Conservation (phyloP, 768 basidiomycete species). For the Pleurotus pulmonarius region DNA sequence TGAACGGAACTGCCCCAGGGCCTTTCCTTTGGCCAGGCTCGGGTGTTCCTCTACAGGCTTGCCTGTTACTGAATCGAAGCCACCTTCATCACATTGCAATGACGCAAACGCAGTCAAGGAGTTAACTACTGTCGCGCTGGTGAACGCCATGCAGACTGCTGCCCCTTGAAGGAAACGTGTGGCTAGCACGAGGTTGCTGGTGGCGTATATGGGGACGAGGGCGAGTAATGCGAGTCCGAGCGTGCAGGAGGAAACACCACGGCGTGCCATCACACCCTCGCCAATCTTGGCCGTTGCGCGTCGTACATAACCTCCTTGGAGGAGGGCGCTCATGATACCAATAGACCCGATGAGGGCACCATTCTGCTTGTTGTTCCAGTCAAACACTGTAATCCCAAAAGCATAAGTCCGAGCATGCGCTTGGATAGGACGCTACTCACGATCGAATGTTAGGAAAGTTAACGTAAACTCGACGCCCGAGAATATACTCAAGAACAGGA, state of each 20-base stretch:
- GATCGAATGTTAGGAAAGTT: slow-evolving; percentile 89
- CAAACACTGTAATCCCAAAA: slow-evolving; percentile 55
- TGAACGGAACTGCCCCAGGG: slow-evolving; percentile 13
- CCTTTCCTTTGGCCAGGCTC: slow-evolving; percentile 67
- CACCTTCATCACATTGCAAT: slow-evolving; percentile 79
- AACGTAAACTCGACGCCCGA: slow-evolving; percentile 97
- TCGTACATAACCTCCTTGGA: slow-evolving; percentile 95
- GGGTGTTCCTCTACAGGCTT: slow-evolving; percentile 56
- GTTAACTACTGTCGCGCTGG: slow-evolving; percentile 93
- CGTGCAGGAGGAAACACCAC: slow-evolving; percentile 74
- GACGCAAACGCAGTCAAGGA: slow-evolving; percentile 89
- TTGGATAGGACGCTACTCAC: slow-evolving; percentile 39
- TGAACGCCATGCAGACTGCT: slow-evolving; percentile 86
- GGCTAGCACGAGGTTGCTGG: slow-evolving; percentile 37
- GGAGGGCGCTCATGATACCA: slow-evolving; percentile 82
- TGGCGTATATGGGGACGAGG: slow-evolving; percentile 55
- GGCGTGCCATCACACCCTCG: slow-evolving; percentile 79
- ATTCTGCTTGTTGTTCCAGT: slow-evolving; percentile 88
- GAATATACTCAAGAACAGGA: slow-evolving; percentile 85
- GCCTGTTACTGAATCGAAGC: slow-evolving; percentile 50
- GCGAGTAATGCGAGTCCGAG: slow-evolving; percentile 70
- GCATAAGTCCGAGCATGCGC: not conserved
- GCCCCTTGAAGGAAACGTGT: slow-evolving; percentile 60
- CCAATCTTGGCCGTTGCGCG: slow-evolving; percentile 71
- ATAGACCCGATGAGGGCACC: slow-evolving; percentile 83